Base-by-base conservation (phyloP, 257 asterid genomes). In the Cinchona pubescens region DNA sequence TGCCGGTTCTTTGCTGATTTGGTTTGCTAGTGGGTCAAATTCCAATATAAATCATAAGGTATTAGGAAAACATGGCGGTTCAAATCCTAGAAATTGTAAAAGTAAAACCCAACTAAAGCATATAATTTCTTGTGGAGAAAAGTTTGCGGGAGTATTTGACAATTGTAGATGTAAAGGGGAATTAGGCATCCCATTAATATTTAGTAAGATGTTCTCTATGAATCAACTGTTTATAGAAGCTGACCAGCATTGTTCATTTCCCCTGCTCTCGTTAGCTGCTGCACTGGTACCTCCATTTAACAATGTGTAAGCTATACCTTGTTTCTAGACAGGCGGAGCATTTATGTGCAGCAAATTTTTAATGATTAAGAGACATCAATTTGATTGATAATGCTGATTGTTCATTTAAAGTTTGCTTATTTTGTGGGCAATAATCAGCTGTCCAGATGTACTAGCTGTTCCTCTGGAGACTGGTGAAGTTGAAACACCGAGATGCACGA, bases 211-310 rank as follows among this genome's bases (percentile, higher is more conserved):
- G 72, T 92, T 87, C 72, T 81, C 92, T 64, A 29, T 87, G 81
- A 88, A 84, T 74, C 90, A 84, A 59, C 58, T 95, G 37, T 79
- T 73, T 51, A 86, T 67, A 81, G 96, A 95, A 83, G 87, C 89
- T 49, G 90, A 85, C 43, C 79, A 83, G 82, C 85, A 88, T 67
- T 92, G 86, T 59, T 83, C 90, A 25, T 82, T 88, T 76, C 91
- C 98, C 7, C 45, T 79, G 63, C 87, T 95, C 58, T 83, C 96
- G 18, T 75, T 95, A 79, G 97, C 96, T 49, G 90, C 97, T 70
- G 90, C 88, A 6, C 65, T 92, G 79, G 89, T 89, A 56, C 92
- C 96, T 5, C 96, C 98, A 27, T 69, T 93, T 67, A 85, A 89
- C 67, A 90, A 91, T 56, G 68, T 86, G 99, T 95, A 89, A 87